Evolutionary conservation across 345 rosid genomes (phyloP), one percentile per base, ranked within the genome.

Genomic region (Gynandropsis gynandra): DNA sequence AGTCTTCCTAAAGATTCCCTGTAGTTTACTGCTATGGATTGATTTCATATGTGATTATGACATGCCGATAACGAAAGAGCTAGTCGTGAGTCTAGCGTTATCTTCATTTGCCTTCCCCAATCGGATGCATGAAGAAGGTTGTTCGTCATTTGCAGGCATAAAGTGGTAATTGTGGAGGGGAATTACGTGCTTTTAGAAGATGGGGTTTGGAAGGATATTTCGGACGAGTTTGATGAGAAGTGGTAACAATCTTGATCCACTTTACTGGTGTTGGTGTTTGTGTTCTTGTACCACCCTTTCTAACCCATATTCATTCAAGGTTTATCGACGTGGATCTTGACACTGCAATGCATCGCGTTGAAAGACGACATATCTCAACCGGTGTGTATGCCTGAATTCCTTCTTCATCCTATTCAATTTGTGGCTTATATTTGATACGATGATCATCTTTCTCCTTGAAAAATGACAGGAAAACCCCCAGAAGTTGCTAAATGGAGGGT

Each of bases 401-500:
- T 19, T 27, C 17, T 1, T 49, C 39, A 11, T 4, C 39, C 37
- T 14, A 58, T 10, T 12, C 21, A 0, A 10, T 9, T 8, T 20
- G 29, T 35, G 16, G 62, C 46, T 58, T 3, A 11, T 50, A 4
- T 4, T 4, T 24, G 29, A 24, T 5, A 24, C 4, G 4, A 24
- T 24, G 29, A 2, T 24, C 5, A 2, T 2, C 29, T 18, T 29
- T 19, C 11, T 2, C 47, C 19, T 11, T 70, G 32, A 5, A 1
- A 46, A 31, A 29, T 36, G 40, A 44, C 50, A 92, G 98, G 98
- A 63, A 92, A 81, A 70, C 57, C 87, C 1, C 84, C 74, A 0
- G 86, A 92, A 50, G 62, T 78, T 66, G 95, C 98, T 38, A 72
- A 78, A 66, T 79, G 93, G 89, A 72, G 88, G 86, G 95, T 82